Conservation (phyloP, 192 early-diverging fungal genomes). For the Pilaira anomala region DNA sequence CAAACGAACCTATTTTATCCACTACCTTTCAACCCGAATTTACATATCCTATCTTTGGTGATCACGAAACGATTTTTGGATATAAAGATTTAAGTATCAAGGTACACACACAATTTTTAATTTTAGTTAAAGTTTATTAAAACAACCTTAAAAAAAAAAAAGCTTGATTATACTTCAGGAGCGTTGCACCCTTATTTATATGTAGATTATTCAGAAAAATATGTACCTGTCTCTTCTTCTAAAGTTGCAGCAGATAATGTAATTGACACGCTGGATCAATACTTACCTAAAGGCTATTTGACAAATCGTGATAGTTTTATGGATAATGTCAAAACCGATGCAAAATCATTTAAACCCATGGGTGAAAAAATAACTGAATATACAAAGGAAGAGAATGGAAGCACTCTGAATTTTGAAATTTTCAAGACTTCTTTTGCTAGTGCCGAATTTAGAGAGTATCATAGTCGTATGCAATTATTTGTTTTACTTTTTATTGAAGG, state of each 20-base stretch:
- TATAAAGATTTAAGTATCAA: conserved; percentile 81
- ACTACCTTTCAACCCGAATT: conserved; percentile 76
- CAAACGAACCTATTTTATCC: background rate
- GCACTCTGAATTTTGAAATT: conserved; percentile 56
- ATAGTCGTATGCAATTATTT: conserved; percentile 77
- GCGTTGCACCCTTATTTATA: conserved; percentile 74
- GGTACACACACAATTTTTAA: conserved; percentile 18
- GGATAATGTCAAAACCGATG: conserved; percentile 56
- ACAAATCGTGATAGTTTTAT: conserved; percentile 64
- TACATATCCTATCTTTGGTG: conserved; percentile 87
- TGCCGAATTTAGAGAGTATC: conserved; percentile 69
- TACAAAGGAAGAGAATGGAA: conserved; percentile 36
- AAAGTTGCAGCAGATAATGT: conserved; percentile 61
- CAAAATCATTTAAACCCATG: conserved; percentile 64
- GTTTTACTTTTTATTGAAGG: conserved; percentile 88
- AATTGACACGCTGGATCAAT: conserved; percentile 48
- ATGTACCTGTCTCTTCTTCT: conserved; percentile 31
- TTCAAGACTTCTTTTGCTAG: conserved; percentile 71
- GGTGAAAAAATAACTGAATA: conserved; percentile 82
- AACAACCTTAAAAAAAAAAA: background rate
- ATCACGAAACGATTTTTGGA: conserved; percentile 84
- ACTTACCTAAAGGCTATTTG: conserved; percentile 56
- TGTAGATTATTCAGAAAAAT: conserved; percentile 59
- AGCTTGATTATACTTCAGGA: conserved; percentile 78
- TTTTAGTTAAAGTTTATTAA: background rate